Conservation (phyloP, 805 yeast species). For the Starmerella bombi region DNA sequence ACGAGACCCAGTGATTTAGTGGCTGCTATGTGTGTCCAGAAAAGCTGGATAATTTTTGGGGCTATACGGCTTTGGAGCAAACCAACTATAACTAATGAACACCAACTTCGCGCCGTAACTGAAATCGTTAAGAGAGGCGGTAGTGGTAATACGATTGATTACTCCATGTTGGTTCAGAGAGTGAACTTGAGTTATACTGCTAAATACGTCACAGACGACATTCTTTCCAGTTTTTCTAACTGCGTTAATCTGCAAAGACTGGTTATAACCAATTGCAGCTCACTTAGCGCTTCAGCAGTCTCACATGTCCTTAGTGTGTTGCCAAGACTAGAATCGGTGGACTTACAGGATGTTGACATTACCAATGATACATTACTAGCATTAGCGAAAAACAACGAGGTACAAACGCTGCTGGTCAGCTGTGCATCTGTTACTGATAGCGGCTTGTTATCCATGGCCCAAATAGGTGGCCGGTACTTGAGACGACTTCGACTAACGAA, state of each 20-base stretch:
- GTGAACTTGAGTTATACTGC: constrained; percentile 58
- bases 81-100: not conserved
- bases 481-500: constrained; percentile 74
- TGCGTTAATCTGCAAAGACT: constrained; percentile 73
- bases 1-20: not conserved
- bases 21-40: not conserved
- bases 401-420: constrained; percentile 74
- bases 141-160: constrained; percentile 30
- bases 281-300: constrained; percentile 48
- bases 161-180: constrained; percentile 50
- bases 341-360: constrained; percentile 63
- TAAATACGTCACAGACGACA: not conserved
- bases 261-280: constrained; percentile 68
- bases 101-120: not conserved
- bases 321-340: constrained; percentile 65
- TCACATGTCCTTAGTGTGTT: constrained; percentile 51
- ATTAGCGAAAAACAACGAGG: constrained; percentile 57
- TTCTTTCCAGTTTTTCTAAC: constrained; percentile 29
- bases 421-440: constrained; percentile 43
- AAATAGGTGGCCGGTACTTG: constrained; percentile 49
- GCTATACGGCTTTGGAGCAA: not conserved
- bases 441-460: constrained; percentile 47
- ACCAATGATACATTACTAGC: constrained; percentile 55
- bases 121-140: not conserved
- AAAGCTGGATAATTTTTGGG: not conserved